Percentiles rank a stretch among this genome's conserved stretches.
These are phyloP conservation scores for Ascochyta koolunga DNA, from an alignment of 2,329 filamentous ascomycete genomes.

Conservation along the genomic window DNA sequence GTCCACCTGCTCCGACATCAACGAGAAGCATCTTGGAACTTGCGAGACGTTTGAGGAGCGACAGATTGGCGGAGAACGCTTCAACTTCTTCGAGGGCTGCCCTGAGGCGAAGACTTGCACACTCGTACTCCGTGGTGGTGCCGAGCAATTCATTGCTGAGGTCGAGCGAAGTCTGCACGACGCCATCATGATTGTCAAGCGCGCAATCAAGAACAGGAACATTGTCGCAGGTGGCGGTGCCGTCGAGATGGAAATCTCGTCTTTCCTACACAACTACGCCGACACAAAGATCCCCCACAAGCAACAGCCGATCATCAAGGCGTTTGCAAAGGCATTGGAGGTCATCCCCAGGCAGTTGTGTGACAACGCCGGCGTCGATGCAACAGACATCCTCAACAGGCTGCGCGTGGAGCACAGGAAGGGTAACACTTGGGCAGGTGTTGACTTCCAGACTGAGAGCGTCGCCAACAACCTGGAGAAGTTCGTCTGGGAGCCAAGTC, in stretches of 20 bases:
- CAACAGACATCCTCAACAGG: slow-evolving; percentile 96
- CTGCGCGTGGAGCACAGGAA: slow-evolving; percentile 95
- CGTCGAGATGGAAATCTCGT: slow-evolving; percentile 94
- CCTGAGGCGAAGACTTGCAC: slow-evolving; percentile 97
- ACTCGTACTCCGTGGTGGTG: slow-evolving; percentile 89
- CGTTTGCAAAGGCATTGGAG: slow-evolving; percentile 95
- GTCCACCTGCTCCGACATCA: slow-evolving; percentile 96
- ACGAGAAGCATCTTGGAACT: slow-evolving; percentile 83
- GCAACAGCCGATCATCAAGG: slow-evolving; percentile 97
- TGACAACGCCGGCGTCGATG: slow-evolving; percentile 98
- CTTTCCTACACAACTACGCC: slow-evolving; percentile 89
- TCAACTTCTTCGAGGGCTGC: slow-evolving; percentile 98
- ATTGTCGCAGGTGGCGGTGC: slow-evolving; percentile 97
- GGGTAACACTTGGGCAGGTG: slow-evolving; percentile 90
- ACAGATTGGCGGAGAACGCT: slow-evolving; percentile 95
- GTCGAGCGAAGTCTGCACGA: slow-evolving; percentile 97
- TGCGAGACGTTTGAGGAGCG: slow-evolving; percentile 93
- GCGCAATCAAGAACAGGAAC: slow-evolving; percentile 89
- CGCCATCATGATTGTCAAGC: slow-evolving; percentile 99
- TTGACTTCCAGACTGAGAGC: slow-evolving; percentile 92
- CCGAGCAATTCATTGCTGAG: slow-evolving; percentile 98
- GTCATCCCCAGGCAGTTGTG: slow-evolving; percentile 96
- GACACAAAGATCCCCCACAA: slow-evolving; percentile 93
- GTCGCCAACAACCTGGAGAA: slow-evolving; percentile 92
- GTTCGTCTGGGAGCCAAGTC: slow-evolving; percentile 96